phyloP scores from a whole-genome alignment of 192 early-diverging fungal genomes.

The Entomortierella parvispora region DNA sequence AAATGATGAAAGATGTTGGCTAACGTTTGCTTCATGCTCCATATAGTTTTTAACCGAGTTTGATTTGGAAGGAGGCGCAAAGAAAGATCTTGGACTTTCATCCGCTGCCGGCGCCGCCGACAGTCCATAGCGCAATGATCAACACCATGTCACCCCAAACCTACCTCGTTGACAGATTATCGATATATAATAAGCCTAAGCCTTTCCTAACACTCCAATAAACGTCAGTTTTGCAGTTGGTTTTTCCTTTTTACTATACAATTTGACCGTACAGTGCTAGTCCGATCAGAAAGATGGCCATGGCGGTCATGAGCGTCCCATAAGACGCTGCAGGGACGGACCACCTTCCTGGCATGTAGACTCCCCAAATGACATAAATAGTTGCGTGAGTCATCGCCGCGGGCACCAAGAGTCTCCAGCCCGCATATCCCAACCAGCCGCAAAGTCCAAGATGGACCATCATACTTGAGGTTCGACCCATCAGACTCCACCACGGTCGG shows the following conservation, averaged over 20 bases:
- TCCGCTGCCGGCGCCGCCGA: constrained; percentile 16
- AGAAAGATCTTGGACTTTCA: constrained; percentile 36
- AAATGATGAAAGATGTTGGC: constrained; percentile 24
- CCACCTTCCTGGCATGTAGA: constrained; percentile 41
- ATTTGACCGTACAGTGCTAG: constrained; percentile 53
- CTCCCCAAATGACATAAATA: constrained; percentile 49
- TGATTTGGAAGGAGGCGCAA: constrained; percentile 34
- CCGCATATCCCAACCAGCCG: constrained; percentile 39
- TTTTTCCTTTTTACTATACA: no score
- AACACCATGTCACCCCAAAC: no score
- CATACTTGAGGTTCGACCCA: constrained; percentile 55
- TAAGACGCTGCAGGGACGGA: constrained; percentile 53
- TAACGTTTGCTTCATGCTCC: constrained; percentile 2
- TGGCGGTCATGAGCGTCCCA: constrained; percentile 40
- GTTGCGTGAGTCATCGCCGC: constrained; percentile 41
- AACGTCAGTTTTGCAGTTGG: no score
- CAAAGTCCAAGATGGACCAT: constrained; percentile 55
- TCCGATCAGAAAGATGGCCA: constrained; percentile 48
- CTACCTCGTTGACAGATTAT: no score
- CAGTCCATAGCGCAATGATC: constrained; percentile 9
- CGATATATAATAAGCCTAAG: background rate
- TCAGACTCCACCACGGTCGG: constrained; percentile 57
- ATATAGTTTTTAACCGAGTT: constrained; percentile 45
- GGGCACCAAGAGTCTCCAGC: constrained; percentile 26
- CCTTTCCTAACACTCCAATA: no score